Evolutionary conservation across 1,139 yeast genomes (phyloP), one percentile per base, ranked within the genome.

Genomic region (Saccharomycopsis hybrid): DNA sequence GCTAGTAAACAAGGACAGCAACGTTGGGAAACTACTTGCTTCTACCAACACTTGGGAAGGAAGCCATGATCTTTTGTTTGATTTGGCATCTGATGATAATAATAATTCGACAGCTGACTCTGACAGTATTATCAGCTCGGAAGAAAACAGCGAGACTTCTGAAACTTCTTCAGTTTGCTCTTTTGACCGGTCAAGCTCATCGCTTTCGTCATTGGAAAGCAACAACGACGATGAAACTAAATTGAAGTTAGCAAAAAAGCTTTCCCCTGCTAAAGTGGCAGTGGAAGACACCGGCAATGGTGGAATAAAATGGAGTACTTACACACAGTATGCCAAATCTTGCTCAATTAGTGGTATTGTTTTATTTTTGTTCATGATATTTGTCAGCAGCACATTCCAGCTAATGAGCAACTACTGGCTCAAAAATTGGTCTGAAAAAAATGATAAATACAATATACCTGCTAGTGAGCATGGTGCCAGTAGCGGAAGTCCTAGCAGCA

Each of bases 251-350:
- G 31, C 31, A 8, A 30, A 42, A 25, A 29, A 31, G 24, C 24
- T 24, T 7, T 18, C 18, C 18, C 18, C 18, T 18, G 13, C n/a
- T 31, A 27, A 41, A 18, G 9, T 25, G 33, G n/a, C 11, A 5
- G 24, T 25, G 8, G 47, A 44, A 27, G 25, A 33, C n/a, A 11
- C 41, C 5, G 7, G 29, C 29, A 44, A 24, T 8, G 43, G 50
- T 5, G 36, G 32, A 3, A 32, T 40, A 4, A 46, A 45, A 39
- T 48, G 51, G 51, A 38, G 40, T 8, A 48, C 44, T 8, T 84
- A 84, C 60, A 57, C 65, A 40, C 74, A 72, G 40, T 84, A 84
- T 59, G 83, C 84, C 3, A 73, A 75, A 54, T 86, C 90, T 0
- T 84, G 90, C 70, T 79, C 82, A 48, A 72, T 77, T 28, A 43